These are phyloP conservation scores for Coemansia sp. DNA, from an alignment of 192 early-diverging fungal species.

Conservation along the genomic window DNA sequence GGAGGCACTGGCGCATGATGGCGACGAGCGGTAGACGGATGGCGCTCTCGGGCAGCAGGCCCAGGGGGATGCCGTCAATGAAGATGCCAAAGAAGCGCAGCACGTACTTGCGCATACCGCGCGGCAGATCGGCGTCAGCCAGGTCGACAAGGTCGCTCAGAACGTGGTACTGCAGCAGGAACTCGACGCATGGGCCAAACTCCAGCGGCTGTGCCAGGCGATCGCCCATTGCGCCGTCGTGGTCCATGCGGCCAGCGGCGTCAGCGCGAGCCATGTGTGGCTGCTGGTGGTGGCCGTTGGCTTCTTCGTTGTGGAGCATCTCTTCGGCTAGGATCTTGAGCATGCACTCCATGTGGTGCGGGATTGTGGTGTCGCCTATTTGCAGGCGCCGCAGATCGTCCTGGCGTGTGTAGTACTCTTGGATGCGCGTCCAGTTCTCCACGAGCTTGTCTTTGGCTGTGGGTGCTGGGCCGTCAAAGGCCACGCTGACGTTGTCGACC, in stretches of 20 bases:
- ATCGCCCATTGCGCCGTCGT: neutral
- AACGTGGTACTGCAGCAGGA: constrained; percentile 43
- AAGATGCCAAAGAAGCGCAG: constrained; percentile 41
- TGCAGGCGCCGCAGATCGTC: constrained; percentile 15
- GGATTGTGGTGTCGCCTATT: constrained; percentile 33
- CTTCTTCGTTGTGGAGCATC: constrained; percentile 7
- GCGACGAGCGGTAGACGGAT: constrained; percentile 45
- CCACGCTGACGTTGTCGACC: constrained; percentile 32
- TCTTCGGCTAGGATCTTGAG: constrained; percentile 22
- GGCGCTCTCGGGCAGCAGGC: constrained; percentile 41
- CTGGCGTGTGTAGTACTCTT: constrained; percentile 31
- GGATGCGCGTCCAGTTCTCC: constrained; percentile 44
- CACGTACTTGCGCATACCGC: constrained; percentile 36
- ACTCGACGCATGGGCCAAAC: constrained; percentile 45
- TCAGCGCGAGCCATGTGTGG: too few species aligned
- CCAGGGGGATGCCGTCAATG: constrained; percentile 27
- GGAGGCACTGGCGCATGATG: constrained; percentile 35
- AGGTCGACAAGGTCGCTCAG: constrained; percentile 39
- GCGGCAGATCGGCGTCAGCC: constrained; percentile 38
- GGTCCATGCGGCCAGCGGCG: neutral
- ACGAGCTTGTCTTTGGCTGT: constrained; percentile 31
- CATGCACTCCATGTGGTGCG: constrained; percentile 40
- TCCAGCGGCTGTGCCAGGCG: constrained; percentile 28
- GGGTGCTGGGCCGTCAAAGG: constrained; percentile 26
- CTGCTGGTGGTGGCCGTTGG: too few species aligned